A percentile compares a stretch with the other conserved stretches of the same genome.
phyloP scores from a whole-genome alignment of 2,329 filamentous ascomycete genomes.

The Cladosporium sphaerospermum region DNA sequence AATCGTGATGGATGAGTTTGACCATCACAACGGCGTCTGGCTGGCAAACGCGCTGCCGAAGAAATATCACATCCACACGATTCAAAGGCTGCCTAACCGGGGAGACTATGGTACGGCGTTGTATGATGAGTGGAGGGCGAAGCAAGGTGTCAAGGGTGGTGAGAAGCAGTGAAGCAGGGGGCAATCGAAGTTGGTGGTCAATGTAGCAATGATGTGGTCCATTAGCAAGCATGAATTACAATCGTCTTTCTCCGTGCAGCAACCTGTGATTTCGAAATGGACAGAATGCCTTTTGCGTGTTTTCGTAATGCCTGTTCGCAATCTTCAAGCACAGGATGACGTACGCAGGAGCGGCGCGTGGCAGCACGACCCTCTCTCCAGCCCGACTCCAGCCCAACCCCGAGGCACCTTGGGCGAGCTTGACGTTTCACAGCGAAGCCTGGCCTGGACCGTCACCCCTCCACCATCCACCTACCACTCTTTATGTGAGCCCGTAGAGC shows the following conservation, averaged over 20 bases:
- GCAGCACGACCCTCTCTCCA: neutral
- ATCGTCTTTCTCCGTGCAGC: too few species aligned
- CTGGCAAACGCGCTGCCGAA: slow-evolving; percentile 64
- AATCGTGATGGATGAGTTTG: slow-evolving; percentile 67
- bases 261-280: too few species aligned
- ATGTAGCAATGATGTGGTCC: too few species aligned
- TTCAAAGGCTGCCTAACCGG: slow-evolving; percentile 63
- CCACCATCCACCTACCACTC: neutral
- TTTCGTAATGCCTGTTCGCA: too few species aligned
- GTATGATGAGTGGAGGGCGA: slow-evolving; percentile 6
- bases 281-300: too few species aligned
- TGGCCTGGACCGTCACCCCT: neutral
- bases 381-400: neutral
- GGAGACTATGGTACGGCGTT: slow-evolving; percentile 34
- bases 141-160: neutral
- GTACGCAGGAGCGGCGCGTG: neutral
- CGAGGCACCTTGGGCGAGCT: neutral
- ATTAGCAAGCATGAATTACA: too few species aligned
- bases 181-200: too few species aligned
- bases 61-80: slow-evolving; percentile 72
- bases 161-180: neutral
- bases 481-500: neutral
- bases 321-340: neutral
- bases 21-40: slow-evolving; percentile 74
- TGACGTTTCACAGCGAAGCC: neutral